phyloP scores from a whole-genome alignment of 2,329 filamentous ascomycete species.

The Aspergillus sp. region DNA sequence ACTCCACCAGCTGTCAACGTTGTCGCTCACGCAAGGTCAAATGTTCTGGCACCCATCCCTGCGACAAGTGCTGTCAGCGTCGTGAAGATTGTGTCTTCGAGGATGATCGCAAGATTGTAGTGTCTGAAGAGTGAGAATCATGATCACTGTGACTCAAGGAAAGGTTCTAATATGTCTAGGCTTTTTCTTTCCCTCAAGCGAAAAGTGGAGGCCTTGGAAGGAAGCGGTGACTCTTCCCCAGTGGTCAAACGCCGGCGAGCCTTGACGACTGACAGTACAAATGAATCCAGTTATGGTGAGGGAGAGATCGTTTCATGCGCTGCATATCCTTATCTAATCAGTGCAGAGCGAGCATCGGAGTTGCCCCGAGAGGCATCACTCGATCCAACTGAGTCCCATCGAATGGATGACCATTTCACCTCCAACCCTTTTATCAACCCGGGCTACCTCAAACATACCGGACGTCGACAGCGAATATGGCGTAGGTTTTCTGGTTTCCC shows the following conservation, averaged over 20 bases:
- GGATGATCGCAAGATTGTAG: conserved; percentile 47
- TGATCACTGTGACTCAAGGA: background rate
- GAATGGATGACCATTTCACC: conserved; percentile 32
- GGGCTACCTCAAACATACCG: conserved; percentile 26
- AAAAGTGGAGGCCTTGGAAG: conserved; percentile 20
- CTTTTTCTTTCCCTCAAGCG: conserved; percentile 22
- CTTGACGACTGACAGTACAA: conserved; percentile 1
- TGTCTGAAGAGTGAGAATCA: conserved; percentile 42
- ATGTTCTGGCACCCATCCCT: conserved; percentile 40
- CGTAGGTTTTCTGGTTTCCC: conserved; percentile 10
- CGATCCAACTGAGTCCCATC: conserved; percentile 11
- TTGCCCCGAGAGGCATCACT: conserved; percentile 4
- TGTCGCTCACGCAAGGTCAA: conserved; percentile 44
- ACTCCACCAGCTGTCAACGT: conserved; percentile 34
- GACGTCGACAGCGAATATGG: conserved; percentile 15
- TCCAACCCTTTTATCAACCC: conserved; percentile 31
- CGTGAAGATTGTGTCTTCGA: conserved; percentile 41
- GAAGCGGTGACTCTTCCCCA: conserved; percentile 8
- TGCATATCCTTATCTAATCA: background rate
- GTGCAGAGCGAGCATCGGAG: background rate
- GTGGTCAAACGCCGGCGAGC: conserved; percentile 17
- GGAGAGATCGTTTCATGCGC: background rate
- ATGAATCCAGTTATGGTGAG: conserved; percentile 6
- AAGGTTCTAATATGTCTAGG: background rate
- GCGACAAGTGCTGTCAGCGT: conserved; percentile 40